Evolutionary conservation across 768 basidiomycete species (phyloP), one percentile per base, ranked within the genome.

Genomic region (Boletus coccyginus): DNA sequence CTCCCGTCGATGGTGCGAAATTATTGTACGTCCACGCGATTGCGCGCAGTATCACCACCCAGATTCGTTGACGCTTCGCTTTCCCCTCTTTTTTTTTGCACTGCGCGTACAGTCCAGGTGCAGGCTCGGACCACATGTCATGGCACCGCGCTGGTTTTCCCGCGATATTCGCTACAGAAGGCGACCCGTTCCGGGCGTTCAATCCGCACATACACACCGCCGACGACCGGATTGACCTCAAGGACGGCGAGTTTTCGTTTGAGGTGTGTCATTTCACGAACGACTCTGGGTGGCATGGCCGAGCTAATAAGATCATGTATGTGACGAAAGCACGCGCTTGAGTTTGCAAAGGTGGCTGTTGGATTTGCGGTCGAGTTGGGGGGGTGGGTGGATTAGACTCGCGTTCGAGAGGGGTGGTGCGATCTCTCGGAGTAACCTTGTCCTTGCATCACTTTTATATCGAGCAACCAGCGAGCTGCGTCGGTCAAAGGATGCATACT

Each of bases 261-360:
- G 70, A 78, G 58, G 70, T 65, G 40, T 21, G 52, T 21, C 10
- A 45, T 29, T n/a, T 5, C 11, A 32, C 2, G n/a, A n/a, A 5
- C 10, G 17, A 7, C 16, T 33, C 31, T 19, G 29, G 1, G 19
- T 45, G 41, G 33, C 43, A 32, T 39, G 14, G n/a, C 24, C 12
- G 27, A 29, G 12, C 27, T 47, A 12, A 31, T 21, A 21, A 21
- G 1, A 21, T 21, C 21, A 21, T 21, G 21, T 13, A 5, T 36
- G 10, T 39, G 13, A 10, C 24, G n/a, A 75, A 73, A 40, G 43
- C 84, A 85, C 62, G 80, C 81, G 53, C 69, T 81, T n/a, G 81
- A 86, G 67, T 85, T 85, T 62, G 78, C 81, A 19, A 85, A 84
- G 70, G 73, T 85, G 24, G 80, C 74, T 17, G 75, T 85, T 13